phyloP scores from a whole-genome alignment of 2,329 filamentous ascomycete species.

The Aspergillus viridinutans region DNA sequence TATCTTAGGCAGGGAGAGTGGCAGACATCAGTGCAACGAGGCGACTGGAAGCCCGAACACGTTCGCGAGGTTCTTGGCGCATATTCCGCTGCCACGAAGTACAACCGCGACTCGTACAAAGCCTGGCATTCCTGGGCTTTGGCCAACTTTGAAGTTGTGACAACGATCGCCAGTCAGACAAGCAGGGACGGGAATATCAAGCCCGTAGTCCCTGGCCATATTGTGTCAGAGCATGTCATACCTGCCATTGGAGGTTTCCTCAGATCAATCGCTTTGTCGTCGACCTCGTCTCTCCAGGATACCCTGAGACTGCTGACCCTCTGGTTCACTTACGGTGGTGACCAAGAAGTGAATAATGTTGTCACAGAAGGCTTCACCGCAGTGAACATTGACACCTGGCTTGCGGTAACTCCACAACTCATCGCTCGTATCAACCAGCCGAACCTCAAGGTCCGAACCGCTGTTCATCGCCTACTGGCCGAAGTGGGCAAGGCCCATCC shows the following conservation, averaged over 20 bases:
- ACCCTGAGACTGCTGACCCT: slow-evolving; percentile 86
- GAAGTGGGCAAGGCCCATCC: slow-evolving; percentile 94
- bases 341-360: slow-evolving; percentile 78
- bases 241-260: slow-evolving; percentile 96
- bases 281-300: slow-evolving; percentile 90
- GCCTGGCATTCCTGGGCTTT: slow-evolving; percentile 99
- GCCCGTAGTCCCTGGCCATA: slow-evolving; percentile 57
- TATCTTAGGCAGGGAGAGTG: slow-evolving; percentile 96
- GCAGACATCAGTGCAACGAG: slow-evolving; percentile 79
- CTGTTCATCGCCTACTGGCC: slow-evolving; percentile 85
- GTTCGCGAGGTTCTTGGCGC: slow-evolving; percentile 87
- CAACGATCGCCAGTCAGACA: slow-evolving; percentile 65
- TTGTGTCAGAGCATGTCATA: slow-evolving; percentile 82
- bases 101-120: slow-evolving; percentile 96
- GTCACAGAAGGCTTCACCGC: slow-evolving; percentile 87
- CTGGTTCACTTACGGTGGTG: slow-evolving; percentile 92
- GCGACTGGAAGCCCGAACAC: slow-evolving; percentile 82
- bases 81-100: slow-evolving; percentile 86
- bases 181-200: slow-evolving; percentile 51
- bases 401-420: slow-evolving; percentile 95
- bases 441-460: slow-evolving; percentile 78
- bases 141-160: slow-evolving; percentile 97
- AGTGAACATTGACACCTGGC: slow-evolving; percentile 96
- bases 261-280: slow-evolving; percentile 89
- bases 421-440: slow-evolving; percentile 97